Evolutionary conservation across 2,329 filamentous ascomycete species (phyloP).

Genomic region (Colletotrichum salicis): DNA sequence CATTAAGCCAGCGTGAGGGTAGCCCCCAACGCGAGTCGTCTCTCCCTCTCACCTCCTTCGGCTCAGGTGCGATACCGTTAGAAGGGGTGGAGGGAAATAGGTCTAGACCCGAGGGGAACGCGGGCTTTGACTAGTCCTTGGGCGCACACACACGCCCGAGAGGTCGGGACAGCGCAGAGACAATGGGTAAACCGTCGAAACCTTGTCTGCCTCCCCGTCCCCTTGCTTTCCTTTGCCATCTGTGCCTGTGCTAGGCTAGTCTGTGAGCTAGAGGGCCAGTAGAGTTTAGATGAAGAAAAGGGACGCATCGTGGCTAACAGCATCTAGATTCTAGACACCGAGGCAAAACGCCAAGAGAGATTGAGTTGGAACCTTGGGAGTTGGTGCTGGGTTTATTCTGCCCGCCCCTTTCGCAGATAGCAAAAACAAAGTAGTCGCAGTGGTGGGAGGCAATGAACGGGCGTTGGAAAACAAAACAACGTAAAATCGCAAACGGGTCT

Average conservation of each 20-base stretch:
- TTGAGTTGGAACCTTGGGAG: not conserved
- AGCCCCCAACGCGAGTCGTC: not conserved
- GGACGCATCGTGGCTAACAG: not conserved
- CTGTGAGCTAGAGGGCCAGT: not conserved
- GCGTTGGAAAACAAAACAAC: not conserved
- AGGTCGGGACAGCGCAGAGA: not conserved
- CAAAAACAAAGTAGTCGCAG: not conserved
- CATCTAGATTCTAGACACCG: not conserved
- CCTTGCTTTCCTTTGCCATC: not conserved
- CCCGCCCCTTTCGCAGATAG: not conserved
- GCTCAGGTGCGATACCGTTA: not conserved
- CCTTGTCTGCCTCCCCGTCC: not conserved
- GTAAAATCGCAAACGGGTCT: slow-evolving; percentile 19
- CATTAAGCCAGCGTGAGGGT: not conserved
- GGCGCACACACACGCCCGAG: not conserved
- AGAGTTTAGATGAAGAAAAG: not conserved
- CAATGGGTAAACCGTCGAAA: not conserved
- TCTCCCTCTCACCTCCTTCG: not conserved
- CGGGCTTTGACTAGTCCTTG: not conserved
- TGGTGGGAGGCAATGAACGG: not conserved
- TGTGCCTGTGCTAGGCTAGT: not conserved
- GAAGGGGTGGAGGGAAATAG: not conserved
- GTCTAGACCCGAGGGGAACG: not conserved
- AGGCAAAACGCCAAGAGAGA: not conserved
- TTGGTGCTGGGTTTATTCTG: not conserved